Conservation (phyloP, 2,329 filamentous ascomycete genomes). For the Gyromitra esculenta region DNA sequence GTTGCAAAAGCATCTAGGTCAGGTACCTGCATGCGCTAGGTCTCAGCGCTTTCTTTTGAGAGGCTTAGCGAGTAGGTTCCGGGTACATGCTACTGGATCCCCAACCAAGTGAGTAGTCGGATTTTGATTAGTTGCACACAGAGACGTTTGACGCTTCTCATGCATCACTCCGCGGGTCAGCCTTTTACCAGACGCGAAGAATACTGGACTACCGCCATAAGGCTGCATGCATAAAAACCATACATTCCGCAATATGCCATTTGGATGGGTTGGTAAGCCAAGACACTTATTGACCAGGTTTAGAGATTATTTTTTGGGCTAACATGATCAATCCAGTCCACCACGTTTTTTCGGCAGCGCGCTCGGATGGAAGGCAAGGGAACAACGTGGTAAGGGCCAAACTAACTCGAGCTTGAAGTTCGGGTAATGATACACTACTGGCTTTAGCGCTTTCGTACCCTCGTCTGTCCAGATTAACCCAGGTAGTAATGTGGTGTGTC, state of each 20-base stretch:
- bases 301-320: conserved; percentile 3
- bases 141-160: background rate
- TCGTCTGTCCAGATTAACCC: background rate
- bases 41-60: background rate
- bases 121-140: background rate
- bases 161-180: background rate
- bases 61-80: background rate
- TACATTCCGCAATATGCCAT: background rate
- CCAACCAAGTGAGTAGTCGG: background rate
- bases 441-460: background rate
- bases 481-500: background rate
- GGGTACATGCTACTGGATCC: background rate
- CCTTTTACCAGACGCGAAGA: background rate
- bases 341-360: background rate
- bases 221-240: background rate
- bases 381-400: background rate
- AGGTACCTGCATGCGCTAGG: background rate
- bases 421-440: background rate
- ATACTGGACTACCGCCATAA: background rate
- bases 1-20: background rate
- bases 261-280: background rate
- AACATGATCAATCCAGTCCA: background rate
- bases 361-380: background rate
- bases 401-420: conserved; percentile 5
- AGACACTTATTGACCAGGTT: background rate